Base-by-base conservation (phyloP, 257 asterid species). In the Buddleja alternifolia region DNA sequence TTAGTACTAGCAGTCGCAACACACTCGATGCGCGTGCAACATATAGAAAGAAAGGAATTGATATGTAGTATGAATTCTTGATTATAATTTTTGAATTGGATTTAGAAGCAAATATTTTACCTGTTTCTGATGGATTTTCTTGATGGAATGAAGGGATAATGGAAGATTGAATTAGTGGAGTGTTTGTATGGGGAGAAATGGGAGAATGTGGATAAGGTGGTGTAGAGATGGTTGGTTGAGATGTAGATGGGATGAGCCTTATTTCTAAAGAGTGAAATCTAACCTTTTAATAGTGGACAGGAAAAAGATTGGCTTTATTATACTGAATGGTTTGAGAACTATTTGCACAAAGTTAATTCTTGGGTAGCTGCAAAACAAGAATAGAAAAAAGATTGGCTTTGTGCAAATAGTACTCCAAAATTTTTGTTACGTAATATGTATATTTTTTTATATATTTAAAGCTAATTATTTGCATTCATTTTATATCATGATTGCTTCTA, bases 121-220 rank as follows among this genome's bases (percentile, higher is more conserved):
- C 84, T 83, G 73, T 64, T 21, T 61, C 53, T 53, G 63, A 42
- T 65, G 77, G 42, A 65, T 58, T 75, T 42, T 70, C 40, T 61
- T 62, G 86, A 3, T 71, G 70, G 76, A 69, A 59, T 72, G 60
- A 59, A 70, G 84, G 66, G 83, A 73, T 75, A 59, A 76, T 70
- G 83, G 75, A 19, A 53, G 86, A 65, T 78, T 66, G 82, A 61
- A 70, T 24, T 67, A 44, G 65, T 44, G 77, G 64, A 60, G 55
- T 69, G 64, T 67, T 63, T 71, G 80, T 72, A 54, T 53, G 75
- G 85, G 85, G 73, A 75, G 80, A 79, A 65, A 69, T 63, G 77
- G 74, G 74, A 51, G 69, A 32, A 12, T 73, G 73, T 79, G 86
- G 95, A 88, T 88, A 91, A 89, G 95, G 83, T 50, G 72, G 72